Percentiles rank a stretch among this genome's conserved stretches.
phyloP scores from a whole-genome alignment of 2,329 filamentous ascomycete species.

The Fusarium siculi region DNA sequence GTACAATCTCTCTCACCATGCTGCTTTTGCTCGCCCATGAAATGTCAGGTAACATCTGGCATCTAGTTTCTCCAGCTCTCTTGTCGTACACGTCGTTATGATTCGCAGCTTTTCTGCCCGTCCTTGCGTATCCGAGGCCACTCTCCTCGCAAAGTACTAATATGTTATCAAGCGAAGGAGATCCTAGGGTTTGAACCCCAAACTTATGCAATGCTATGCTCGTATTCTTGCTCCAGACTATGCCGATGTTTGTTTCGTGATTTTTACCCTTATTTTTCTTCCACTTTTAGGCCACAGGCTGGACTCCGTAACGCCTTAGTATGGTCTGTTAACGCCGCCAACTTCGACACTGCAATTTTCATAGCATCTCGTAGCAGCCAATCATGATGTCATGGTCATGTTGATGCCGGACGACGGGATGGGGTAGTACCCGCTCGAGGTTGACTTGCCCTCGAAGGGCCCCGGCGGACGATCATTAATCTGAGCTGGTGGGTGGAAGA shows the following conservation, averaged over 20 bases:
- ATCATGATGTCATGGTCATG: constrained; percentile 52
- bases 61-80: constrained; percentile 20
- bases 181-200: constrained; percentile 22
- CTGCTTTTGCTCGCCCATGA: constrained; percentile 3
- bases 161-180: constrained; percentile 35
- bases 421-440: constrained; percentile 65
- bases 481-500: constrained; percentile 56
- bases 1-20: constrained; percentile 34
- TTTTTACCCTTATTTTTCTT: constrained; percentile 1
- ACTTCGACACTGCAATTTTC: neutral
- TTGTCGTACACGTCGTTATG: constrained; percentile 40
- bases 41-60: neutral
- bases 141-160: constrained; percentile 9
- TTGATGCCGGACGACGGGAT: constrained; percentile 61
- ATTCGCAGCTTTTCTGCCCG: constrained; percentile 1
- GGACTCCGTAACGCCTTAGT: constrained; percentile 14
- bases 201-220: constrained; percentile 25
- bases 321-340: constrained; percentile 2
- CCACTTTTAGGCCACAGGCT: constrained; percentile 4
- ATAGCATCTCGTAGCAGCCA: neutral
- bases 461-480: constrained; percentile 53
- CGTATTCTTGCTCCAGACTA: neutral
- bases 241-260: constrained; percentile 2
- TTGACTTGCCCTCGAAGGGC: constrained; percentile 64
- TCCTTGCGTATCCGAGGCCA: neutral